phyloP scores from a whole-genome alignment of 1,139 yeast species.

The Lodderomyces beijingensis region DNA sequence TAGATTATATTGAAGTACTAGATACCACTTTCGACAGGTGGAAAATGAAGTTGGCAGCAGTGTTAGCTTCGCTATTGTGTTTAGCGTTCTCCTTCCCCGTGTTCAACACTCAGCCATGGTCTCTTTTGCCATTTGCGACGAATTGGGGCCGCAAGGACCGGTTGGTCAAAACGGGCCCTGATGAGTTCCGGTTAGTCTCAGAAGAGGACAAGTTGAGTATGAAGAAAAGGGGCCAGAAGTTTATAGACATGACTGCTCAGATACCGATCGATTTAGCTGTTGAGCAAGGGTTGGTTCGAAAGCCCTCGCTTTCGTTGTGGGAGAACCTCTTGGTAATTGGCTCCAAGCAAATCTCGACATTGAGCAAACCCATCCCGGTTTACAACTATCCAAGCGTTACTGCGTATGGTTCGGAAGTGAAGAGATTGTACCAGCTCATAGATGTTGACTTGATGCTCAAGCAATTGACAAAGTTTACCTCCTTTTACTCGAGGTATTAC shows the following conservation, averaged over 20 bases:
- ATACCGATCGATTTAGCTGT: constrained; percentile 34
- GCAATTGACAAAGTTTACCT: constrained; percentile 58
- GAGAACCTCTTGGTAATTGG: constrained; percentile 21
- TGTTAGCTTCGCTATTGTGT: no score
- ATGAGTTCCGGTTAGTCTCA: constrained; percentile 37
- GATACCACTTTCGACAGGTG: no score
- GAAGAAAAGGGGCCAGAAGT: constrained; percentile 51
- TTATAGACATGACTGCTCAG: constrained; percentile 66
- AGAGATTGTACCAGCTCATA: constrained; percentile 35
- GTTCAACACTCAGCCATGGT: no score
- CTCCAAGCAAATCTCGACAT: constrained; percentile 26
- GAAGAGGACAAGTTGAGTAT: constrained; percentile 57
- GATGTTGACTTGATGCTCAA: constrained; percentile 45
- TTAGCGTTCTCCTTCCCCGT: no score
- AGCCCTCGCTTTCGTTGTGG: constrained; percentile 12
- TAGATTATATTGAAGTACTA: no score
- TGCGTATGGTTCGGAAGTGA: constrained; percentile 37
- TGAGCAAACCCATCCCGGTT: constrained; percentile 27
- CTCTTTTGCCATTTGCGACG: no score
- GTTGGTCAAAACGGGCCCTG: constrained; percentile 37
- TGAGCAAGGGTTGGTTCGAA: constrained; percentile 23
- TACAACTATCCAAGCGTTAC: constrained; percentile 55
- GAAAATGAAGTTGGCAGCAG: no score
- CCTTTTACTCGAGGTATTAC: constrained; percentile 79
- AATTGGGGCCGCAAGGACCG: no score